A percentile compares a stretch with the other conserved stretches of the same genome.
Conservation (phyloP, 768 basidiomycete genomes). For the Leccinum uliginosum region DNA sequence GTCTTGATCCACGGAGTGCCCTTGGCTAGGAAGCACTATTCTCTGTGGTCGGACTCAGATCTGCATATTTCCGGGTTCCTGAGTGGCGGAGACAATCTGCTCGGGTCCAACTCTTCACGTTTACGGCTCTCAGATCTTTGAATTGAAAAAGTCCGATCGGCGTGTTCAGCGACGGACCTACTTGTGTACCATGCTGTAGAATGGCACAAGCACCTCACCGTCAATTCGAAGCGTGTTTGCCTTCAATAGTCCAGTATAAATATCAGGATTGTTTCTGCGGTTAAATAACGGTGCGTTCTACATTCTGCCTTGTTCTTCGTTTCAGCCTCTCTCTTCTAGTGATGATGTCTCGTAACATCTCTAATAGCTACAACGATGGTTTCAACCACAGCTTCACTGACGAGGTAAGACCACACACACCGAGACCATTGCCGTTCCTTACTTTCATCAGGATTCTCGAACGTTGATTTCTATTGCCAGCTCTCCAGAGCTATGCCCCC, state of each 20-base stretch:
- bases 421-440: background rate
- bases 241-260: background rate
- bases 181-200: slow-evolving; percentile 23
- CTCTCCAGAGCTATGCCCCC: slow-evolving; percentile 24
- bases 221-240: background rate
- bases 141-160: background rate
- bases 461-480: slow-evolving; percentile 25
- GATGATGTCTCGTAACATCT: slow-evolving; percentile 18
- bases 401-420: slow-evolving; percentile 15
- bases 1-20: background rate
- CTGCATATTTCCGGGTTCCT: background rate
- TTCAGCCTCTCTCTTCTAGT: background rate
- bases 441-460: slow-evolving; percentile 20
- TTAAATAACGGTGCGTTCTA: slow-evolving; percentile 1
- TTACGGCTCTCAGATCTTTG: background rate
- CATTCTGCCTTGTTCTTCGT: background rate
- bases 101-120: background rate
- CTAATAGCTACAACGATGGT: slow-evolving; percentile 16
- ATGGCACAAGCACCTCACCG: background rate
- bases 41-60: background rate
- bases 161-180: slow-evolving; percentile 4
- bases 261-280: background rate
- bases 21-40: background rate
- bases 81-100: background rate
- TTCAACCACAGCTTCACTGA: slow-evolving; percentile 30